These are phyloP conservation scores for Alloteropsis angusta DNA, from an alignment of 202 grass and related monocot genomes.

Conservation along the genomic window DNA sequence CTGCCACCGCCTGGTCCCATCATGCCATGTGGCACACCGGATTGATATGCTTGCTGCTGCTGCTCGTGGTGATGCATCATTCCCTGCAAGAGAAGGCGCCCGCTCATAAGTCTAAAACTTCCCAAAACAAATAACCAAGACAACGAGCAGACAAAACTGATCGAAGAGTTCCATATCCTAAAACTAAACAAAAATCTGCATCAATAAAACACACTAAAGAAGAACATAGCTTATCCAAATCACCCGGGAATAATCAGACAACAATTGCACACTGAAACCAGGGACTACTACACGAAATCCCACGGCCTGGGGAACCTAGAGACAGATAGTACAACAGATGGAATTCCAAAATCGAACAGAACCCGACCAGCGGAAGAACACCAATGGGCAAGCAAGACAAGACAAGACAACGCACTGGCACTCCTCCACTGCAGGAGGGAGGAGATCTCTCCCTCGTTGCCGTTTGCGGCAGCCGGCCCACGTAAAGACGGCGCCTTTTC, in stretches of 20 bases:
- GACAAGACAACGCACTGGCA: conserved; percentile 2
- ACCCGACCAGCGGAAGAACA: neutral
- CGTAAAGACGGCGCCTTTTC: conserved; percentile 33
- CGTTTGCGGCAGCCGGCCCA: conserved; percentile 22
- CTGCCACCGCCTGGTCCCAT: conserved; percentile 32
- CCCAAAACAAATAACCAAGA: neutral
- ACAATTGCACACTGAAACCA: neutral
- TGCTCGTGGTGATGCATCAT: conserved; percentile 56
- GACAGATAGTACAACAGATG: neutral
- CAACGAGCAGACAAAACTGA: neutral
- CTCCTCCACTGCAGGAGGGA: neutral
- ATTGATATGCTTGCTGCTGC: conserved; percentile 37
- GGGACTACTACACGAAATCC: neutral
- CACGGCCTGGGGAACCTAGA: neutral
- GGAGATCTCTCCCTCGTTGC: neutral
- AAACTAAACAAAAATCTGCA: neutral
- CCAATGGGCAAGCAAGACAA: conserved; percentile 6
- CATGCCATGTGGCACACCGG: conserved; percentile 35
- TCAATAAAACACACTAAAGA: neutral
- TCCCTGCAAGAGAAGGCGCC: conserved; percentile 17
- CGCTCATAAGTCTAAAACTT: neutral
- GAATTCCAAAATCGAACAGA: neutral
- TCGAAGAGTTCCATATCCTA: neutral
- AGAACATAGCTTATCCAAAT: neutral
- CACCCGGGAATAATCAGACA: neutral